Conservation (phyloP, 2,329 filamentous ascomycete genomes). For the Xylariaceae sp. region DNA sequence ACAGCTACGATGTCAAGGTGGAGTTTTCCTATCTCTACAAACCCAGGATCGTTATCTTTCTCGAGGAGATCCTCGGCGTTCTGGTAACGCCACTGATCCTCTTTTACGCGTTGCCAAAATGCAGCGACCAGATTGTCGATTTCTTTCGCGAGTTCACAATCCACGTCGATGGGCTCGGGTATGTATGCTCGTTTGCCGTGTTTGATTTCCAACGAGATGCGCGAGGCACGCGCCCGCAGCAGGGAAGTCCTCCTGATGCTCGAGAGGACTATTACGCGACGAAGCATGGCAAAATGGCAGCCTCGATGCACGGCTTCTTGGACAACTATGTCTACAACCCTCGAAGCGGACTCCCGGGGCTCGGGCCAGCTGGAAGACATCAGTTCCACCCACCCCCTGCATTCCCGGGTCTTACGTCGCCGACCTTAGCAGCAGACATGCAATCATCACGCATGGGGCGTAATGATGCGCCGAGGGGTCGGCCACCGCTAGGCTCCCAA, state of each 20-base stretch:
- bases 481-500: constrained; percentile 34
- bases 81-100: constrained; percentile 87
- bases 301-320: constrained; percentile 90
- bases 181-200: constrained; percentile 94
- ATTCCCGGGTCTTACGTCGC: constrained; percentile 66
- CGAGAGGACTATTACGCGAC: constrained; percentile 91
- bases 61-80: constrained; percentile 89
- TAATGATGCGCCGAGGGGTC: constrained; percentile 42
- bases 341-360: constrained; percentile 58
- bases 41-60: constrained; percentile 83
- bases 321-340: constrained; percentile 82
- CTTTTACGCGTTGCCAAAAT: constrained; percentile 78
- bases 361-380: constrained; percentile 44
- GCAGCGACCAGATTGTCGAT: constrained; percentile 88
- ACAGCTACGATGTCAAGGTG: constrained; percentile 85
- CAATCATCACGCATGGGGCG: constrained; percentile 45
- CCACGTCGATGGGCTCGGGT: constrained; percentile 91
- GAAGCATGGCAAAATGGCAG: constrained; percentile 98
- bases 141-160: constrained; percentile 98
- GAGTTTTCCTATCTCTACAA: constrained; percentile 92
- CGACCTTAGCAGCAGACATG: constrained; percentile 52
- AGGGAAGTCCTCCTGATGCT: constrained; percentile 51
- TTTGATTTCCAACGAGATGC: constrained; percentile 91
- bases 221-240: constrained; percentile 38
- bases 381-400: constrained; percentile 70